phyloP scores from a whole-genome alignment of 306 rosid species.

The Argentina anserina region DNA sequence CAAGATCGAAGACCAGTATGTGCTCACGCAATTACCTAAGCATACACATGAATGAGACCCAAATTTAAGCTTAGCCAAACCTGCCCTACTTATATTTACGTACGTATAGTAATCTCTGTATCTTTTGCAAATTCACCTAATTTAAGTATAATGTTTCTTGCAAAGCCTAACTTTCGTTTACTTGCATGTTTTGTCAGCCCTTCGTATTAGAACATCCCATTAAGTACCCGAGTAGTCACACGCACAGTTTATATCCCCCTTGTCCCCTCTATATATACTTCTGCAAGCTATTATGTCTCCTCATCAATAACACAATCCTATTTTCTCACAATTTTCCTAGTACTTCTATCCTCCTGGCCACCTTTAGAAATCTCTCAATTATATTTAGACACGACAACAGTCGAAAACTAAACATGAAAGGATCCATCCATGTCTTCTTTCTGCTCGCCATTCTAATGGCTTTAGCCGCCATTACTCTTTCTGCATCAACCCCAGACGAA shows the following conservation, averaged over 20 bases:
- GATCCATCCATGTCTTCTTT: constrained; percentile 27
- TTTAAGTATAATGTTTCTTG: background rate
- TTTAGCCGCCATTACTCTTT: constrained; percentile 30
- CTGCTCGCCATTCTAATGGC: constrained; percentile 39
- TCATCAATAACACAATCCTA: constrained; percentile 15
- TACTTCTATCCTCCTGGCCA: background rate
- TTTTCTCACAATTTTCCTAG: background rate
- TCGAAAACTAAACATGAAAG: constrained; percentile 27
- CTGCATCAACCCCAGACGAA: constrained; percentile 8
- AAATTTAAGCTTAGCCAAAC: background rate
- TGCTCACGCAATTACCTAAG: background rate
- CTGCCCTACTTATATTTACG: background rate
- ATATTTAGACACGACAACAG: background rate
- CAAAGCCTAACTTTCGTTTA: constrained; percentile 1
- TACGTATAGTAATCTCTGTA: background rate
- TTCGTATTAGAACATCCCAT: constrained; percentile 42
- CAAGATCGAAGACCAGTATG: background rate
- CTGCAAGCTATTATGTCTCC: constrained; percentile 15
- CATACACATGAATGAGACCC: background rate
- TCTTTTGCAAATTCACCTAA: constrained; percentile 4
- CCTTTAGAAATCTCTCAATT: background rate
- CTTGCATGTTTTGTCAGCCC: constrained; percentile 9
- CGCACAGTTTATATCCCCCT: background rate
- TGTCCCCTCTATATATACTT: constrained; percentile 45
- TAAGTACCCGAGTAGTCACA: background rate